Percentiles rank a stretch among this genome's conserved stretches.
These are phyloP conservation scores for Cyberlindnera xishuangbannaensis DNA, from an alignment of 805 yeast species.

Conservation along the genomic window DNA sequence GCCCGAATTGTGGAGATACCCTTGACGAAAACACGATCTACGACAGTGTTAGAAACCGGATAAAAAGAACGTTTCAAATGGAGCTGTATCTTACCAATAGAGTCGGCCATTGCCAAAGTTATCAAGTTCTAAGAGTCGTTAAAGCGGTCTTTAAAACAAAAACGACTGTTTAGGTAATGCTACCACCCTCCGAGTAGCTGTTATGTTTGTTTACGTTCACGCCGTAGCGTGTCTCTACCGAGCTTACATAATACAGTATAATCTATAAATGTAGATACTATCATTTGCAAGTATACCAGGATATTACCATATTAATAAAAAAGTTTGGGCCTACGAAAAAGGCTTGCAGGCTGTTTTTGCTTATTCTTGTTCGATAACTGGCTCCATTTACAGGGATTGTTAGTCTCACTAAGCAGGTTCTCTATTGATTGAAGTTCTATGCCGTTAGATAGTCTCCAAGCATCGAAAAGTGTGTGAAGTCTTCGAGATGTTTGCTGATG, in stretches of 20 bases:
- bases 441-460: too few species aligned
- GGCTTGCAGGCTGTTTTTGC: too few species aligned
- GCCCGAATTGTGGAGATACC: slow-evolving; percentile 77
- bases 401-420: too few species aligned
- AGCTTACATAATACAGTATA: not conserved
- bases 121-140: too few species aligned
- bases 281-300: too few species aligned
- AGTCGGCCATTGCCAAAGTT: slow-evolving; percentile 51
- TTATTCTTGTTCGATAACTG: too few species aligned
- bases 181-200: slow-evolving; percentile 2
- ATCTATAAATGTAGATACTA: too few species aligned
- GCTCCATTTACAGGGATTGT: too few species aligned
- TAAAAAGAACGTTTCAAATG: not conserved
- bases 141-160: not conserved
- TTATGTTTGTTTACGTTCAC: not conserved
- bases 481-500: slow-evolving; percentile 40
- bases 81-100: slow-evolving; percentile 32
- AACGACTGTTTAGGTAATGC: not conserved
- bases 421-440: too few species aligned
- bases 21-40: slow-evolving; percentile 73
- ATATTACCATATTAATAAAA: too few species aligned
- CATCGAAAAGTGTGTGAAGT: not conserved
- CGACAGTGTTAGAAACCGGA: not conserved
- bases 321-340: too few species aligned
- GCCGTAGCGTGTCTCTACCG: not conserved